Base-by-base conservation (phyloP, 208 protist genomes). In the Trypanosoma conorhini region DNA sequence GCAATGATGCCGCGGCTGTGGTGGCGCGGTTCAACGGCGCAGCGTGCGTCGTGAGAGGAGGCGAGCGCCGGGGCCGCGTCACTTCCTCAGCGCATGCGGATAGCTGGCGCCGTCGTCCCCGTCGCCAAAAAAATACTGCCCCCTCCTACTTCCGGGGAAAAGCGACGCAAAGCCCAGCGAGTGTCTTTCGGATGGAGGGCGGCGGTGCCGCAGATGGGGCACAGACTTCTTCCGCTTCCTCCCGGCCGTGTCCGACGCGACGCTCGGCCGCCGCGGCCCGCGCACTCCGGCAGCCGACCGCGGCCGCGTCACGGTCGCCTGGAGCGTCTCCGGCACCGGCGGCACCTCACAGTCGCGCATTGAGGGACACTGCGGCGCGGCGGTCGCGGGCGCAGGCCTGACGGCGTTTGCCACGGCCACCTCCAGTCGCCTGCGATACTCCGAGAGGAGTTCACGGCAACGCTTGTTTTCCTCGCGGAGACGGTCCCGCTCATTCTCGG, bases 401-500 rank as follows among this genome's bases (percentile, higher is more conserved):
- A n/a, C 51, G 51, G 51, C 13, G 21, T 54, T 26, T 21, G 50
- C 12, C 50, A 26, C 51, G 9, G 33, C 51, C 15, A 50, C 54
- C 22, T 71, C 62, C 33, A 76, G 46, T 17, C 42, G 62, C 28
- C 31, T 22, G 19, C 68, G 68, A 38, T 65, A 71, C 55, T 72
- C 56, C 12, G 51, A 61, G 21, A 74, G 52, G 13, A 72, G 52
- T 19, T 44, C 51, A 31, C 69, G 67, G 26, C 33, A 60, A 3
- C 61, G 61, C 17, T 21, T 42, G 33, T 72, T 68, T n/a, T 73
- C 75, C 56, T 56, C 59, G 2, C 46, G 57, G 22, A 74, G 62
- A 5, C 65, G 73, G 30, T 62, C 60, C 31, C 58, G 57, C 58
- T 70, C 62, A 13, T 51, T 17, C 70, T 80, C 62, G 26, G 69